These are phyloP conservation scores for Albophoma yamanashiensis DNA, from an alignment of 2,329 filamentous ascomycete species.

Conservation along the genomic window DNA sequence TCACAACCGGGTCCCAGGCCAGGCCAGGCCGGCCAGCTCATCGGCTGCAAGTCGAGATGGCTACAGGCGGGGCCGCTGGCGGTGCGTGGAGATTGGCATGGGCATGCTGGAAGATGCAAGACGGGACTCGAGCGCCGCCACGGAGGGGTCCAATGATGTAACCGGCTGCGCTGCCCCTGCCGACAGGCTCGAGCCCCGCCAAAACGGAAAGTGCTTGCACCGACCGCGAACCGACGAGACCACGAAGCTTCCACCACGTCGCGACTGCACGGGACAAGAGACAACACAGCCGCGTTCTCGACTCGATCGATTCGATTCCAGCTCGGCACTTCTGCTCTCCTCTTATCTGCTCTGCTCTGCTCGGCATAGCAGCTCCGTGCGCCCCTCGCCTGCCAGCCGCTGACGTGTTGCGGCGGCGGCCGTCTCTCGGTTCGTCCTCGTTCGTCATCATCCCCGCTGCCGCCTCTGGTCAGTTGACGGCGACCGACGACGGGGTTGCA, in stretches of 20 bases:
- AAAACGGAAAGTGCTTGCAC: not conserved
- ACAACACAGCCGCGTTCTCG: not conserved
- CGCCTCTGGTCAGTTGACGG: not conserved
- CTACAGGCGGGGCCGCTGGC: not conserved
- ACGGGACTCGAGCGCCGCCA: not conserved
- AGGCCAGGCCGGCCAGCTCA: not conserved
- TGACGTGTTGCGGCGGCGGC: not conserved
- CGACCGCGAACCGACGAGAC: not conserved
- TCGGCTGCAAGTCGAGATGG: not conserved
- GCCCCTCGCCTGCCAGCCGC: not conserved
- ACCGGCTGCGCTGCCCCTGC: not conserved
- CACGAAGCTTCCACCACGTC: too few species aligned
- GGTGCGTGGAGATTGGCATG: not conserved
- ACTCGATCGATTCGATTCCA: not conserved
- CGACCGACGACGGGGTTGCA: not conserved
- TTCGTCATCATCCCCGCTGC: not conserved
- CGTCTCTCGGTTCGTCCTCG: not conserved
- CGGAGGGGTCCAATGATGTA: slow-evolving; percentile 3
- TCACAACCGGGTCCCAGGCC: too few species aligned
- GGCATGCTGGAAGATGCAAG: not conserved
- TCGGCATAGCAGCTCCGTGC: not conserved
- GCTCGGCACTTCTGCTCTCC: not conserved
- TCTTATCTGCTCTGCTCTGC: not conserved
- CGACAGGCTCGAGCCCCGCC: not conserved
- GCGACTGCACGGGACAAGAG: not conserved